Evolutionary conservation across 1,284 basidiomycete species (phyloP).

Genomic region (Cerioporus squamosus): DNA sequence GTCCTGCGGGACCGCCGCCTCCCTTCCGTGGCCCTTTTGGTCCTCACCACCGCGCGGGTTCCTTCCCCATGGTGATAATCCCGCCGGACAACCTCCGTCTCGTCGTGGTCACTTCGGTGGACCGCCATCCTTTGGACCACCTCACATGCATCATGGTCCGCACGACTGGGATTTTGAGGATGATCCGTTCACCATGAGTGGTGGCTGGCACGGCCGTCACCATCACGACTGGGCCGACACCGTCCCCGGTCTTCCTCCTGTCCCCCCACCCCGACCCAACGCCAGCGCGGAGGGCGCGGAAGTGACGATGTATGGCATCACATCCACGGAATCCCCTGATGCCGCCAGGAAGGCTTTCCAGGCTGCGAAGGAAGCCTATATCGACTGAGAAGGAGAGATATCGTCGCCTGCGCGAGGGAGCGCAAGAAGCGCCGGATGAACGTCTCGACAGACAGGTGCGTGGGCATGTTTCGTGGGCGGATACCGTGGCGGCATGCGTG

Average conservation of each 20-base stretch:
- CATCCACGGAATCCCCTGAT: constrained; percentile 33
- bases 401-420: constrained; percentile 56
- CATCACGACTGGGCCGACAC: constrained; percentile 20
- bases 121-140: constrained; percentile 2
- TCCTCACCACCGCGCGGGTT: constrained; percentile 1
- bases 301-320: constrained; percentile 30
- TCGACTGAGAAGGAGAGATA: constrained; percentile 71
- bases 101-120: constrained; percentile 11
- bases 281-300: constrained; percentile 13
- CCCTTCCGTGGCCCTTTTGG: constrained; percentile 12
- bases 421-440: constrained; percentile 42
- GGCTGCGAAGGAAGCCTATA: constrained; percentile 69
- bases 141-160: not conserved
- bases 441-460: constrained; percentile 39
- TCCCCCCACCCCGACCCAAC: constrained; percentile 1
- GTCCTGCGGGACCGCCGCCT: constrained; percentile 20
- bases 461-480: constrained; percentile 2
- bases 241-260: constrained; percentile 12
- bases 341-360: constrained; percentile 64
- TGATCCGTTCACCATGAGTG: constrained; percentile 12
- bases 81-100: constrained; percentile 12
- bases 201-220: constrained; percentile 6
- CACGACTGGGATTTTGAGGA: constrained; percentile 9
- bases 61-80: not conserved
- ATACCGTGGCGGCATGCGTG: constrained; percentile 8